A percentile compares a stretch with the other conserved stretches of the same genome.
Conservation (phyloP, 2,329 filamentous ascomycete species). For the Colletotrichum brevisporum region DNA sequence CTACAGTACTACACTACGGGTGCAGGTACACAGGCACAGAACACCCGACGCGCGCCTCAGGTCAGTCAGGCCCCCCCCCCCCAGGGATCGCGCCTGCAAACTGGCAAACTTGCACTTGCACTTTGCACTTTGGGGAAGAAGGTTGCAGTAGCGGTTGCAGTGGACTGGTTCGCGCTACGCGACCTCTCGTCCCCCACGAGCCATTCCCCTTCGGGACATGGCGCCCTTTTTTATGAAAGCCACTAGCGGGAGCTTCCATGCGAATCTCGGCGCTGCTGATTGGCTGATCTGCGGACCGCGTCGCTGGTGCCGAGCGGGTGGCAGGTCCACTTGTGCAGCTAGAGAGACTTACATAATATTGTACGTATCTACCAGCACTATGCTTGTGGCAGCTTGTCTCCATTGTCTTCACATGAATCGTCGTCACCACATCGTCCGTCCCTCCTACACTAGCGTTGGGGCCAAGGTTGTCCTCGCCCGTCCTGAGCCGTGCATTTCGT, state of each 20-base stretch:
- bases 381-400: neutral
- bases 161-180: conserved; percentile 34
- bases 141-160: conserved; percentile 39
- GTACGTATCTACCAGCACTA: neutral
- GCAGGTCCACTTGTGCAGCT: conserved; percentile 13
- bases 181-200: neutral
- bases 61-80: no score
- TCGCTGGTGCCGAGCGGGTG: conserved; percentile 22
- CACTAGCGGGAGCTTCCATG: conserved; percentile 28
- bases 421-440: conserved; percentile 12
- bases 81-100: no score
- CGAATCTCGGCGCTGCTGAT: conserved; percentile 3
- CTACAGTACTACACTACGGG: neutral
- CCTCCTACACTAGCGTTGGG: neutral
- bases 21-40: neutral
- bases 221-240: conserved; percentile 19
- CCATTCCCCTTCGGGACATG: conserved; percentile 15
- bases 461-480: neutral
- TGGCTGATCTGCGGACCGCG: conserved; percentile 13
- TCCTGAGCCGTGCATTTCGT: conserved; percentile 8
- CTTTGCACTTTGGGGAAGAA: conserved; percentile 31
- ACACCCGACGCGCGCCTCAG: no score
- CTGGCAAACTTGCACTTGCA: neutral
- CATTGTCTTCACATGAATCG: conserved; percentile 30
- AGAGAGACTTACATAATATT: neutral